Conservation (phyloP, 116 monocot species). For the Papilionanthe hybrid region DNA sequence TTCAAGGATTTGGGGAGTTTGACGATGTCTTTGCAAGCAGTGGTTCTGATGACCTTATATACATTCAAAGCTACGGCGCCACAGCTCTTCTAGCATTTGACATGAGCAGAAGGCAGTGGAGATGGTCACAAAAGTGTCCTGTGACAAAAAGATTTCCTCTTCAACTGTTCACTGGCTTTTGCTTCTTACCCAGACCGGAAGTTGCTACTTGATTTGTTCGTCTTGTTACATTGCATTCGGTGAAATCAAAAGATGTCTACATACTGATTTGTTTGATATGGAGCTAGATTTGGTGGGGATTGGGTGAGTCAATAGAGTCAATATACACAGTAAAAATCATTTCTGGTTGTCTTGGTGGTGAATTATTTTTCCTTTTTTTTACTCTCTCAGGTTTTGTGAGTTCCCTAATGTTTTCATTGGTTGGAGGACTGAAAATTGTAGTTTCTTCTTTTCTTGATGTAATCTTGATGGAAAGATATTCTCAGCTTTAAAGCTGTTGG, state of each 20-base stretch:
- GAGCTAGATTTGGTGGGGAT: background rate
- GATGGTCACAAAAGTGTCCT: slow-evolving; percentile 83
- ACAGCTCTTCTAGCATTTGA: slow-evolving; percentile 76
- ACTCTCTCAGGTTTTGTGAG: background rate
- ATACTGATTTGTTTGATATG: background rate
- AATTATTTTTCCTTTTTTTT: background rate
- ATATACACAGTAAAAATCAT: slow-evolving; percentile 4
- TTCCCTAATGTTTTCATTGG: slow-evolving; percentile 9
- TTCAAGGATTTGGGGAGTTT: slow-evolving; percentile 91
- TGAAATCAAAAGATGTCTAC: slow-evolving; percentile 4
- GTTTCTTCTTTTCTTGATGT: background rate
- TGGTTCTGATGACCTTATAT: slow-evolving; percentile 61
- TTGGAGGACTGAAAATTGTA: background rate
- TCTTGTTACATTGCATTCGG: background rate
- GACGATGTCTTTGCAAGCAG: slow-evolving; percentile 97
- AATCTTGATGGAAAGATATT: background rate
- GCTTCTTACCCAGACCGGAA: slow-evolving; percentile 80
- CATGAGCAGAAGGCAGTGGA: slow-evolving; percentile 75
- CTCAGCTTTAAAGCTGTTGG: background rate
- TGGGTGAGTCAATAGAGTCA: background rate
- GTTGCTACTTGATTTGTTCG: slow-evolving; percentile 33
- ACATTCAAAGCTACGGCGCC: slow-evolving; percentile 88
- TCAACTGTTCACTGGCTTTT: slow-evolving; percentile 91
- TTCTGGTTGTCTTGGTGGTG: background rate
- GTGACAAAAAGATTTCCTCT: slow-evolving; percentile 88